These are phyloP conservation scores for Scytalidium lignicola DNA, from an alignment of 2,329 filamentous ascomycete species.

Conservation along the genomic window DNA sequence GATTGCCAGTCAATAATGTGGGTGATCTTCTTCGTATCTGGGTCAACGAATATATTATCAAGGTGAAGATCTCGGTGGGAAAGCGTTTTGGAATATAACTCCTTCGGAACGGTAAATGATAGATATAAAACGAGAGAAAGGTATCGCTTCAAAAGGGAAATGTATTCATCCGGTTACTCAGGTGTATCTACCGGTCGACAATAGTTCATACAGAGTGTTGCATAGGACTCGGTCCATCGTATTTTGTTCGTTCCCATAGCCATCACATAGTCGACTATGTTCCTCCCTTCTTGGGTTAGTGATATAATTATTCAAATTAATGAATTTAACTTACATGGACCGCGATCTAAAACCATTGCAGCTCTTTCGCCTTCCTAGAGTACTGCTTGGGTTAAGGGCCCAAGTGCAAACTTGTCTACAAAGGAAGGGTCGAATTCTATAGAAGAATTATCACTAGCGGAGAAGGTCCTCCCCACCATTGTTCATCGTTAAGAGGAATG, in stretches of 20 bases:
- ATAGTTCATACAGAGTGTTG: slow-evolving; percentile 9
- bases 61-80: slow-evolving; percentile 36
- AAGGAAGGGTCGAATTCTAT: slow-evolving; percentile 4
- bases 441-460: slow-evolving; percentile 3
- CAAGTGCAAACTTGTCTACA: slow-evolving; percentile 10
- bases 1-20: slow-evolving; percentile 38
- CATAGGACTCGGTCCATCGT: slow-evolving; percentile 12
- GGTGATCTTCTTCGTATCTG: slow-evolving; percentile 30
- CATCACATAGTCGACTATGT: slow-evolving; percentile 10
- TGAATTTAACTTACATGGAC: slow-evolving; percentile 13
- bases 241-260: slow-evolving; percentile 14
- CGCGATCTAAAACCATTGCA: slow-evolving; percentile 15
- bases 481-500: slow-evolving; percentile 17
- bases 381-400: slow-evolving; percentile 12
- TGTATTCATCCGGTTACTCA: slow-evolving; percentile 12
- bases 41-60: slow-evolving; percentile 36
- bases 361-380: slow-evolving; percentile 15
- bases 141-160: slow-evolving; percentile 14
- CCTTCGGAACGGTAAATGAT: slow-evolving; percentile 6
- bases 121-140: slow-evolving; percentile 10
- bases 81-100: no score
- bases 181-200: slow-evolving; percentile 9
- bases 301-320: slow-evolving; percentile 5
- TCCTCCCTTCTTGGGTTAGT: slow-evolving; percentile 11
- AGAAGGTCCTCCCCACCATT: slow-evolving; percentile 11